Conservation (phyloP, 2,329 filamentous ascomycete genomes). For the Fusarium phyllophilum region DNA sequence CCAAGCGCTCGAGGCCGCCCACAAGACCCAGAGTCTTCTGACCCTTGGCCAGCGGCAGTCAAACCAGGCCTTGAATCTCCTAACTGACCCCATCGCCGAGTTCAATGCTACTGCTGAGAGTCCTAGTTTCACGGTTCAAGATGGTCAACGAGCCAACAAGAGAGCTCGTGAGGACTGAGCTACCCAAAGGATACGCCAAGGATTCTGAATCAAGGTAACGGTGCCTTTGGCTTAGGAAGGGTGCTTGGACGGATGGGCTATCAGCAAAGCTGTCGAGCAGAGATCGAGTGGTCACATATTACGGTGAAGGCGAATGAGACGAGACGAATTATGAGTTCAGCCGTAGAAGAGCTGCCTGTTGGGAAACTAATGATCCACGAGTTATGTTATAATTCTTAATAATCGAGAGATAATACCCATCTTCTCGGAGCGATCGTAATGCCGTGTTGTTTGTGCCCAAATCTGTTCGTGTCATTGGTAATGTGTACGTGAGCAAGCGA, state of each 20-base stretch:
- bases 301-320: background rate
- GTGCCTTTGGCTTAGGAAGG: fast-evolving
- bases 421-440: background rate
- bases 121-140: no score
- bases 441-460: no score
- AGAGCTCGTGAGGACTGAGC: no score
- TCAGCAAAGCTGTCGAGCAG: no score
- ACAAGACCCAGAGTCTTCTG: background rate
- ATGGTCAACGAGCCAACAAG: background rate
- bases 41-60: background rate
- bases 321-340: background rate
- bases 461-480: no score
- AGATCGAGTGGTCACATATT: no score
- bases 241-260: fast-evolving
- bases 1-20: background rate
- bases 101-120: fast-evolving
- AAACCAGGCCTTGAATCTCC: fast-evolving
- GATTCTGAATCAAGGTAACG: fast-evolving
- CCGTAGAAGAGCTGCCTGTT: fast-evolving
- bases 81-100: fast-evolving
- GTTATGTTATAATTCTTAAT: background rate
- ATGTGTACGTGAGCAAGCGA: background rate
- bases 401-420: background rate
- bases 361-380: background rate
- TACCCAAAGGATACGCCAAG: no score